These are phyloP conservation scores for Babesia bovis DNA, from an alignment of 169 alveolate genomes.

Conservation along the genomic window DNA sequence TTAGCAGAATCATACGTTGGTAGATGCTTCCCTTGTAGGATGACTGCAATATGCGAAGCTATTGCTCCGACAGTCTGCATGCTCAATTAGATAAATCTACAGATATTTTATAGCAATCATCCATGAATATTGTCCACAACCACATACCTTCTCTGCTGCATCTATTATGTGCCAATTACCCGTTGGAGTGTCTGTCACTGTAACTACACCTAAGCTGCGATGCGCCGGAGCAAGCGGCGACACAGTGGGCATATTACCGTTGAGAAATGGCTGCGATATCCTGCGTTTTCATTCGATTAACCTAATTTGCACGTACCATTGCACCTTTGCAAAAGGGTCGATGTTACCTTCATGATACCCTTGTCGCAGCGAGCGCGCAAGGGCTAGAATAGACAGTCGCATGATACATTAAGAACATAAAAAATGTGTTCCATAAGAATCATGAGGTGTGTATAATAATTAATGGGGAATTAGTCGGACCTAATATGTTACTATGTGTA, in stretches of 20 bases:
- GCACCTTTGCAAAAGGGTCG: slow-evolving; percentile 85
- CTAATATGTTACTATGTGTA: background rate
- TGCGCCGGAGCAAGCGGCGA: slow-evolving; percentile 82
- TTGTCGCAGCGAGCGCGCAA: slow-evolving; percentile 61
- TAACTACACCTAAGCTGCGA: slow-evolving; percentile 75
- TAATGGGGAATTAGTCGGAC: background rate
- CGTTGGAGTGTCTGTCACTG: slow-evolving; percentile 77
- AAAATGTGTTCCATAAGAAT: background rate
- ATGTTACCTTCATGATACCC: slow-evolving; percentile 80
- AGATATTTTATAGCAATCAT: background rate
- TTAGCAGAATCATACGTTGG: slow-evolving; percentile 71
- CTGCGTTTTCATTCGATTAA: slow-evolving; percentile 25
- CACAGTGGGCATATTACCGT: slow-evolving; percentile 82
- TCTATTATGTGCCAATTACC: slow-evolving; percentile 86
- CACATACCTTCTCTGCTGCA: slow-evolving; percentile 73
- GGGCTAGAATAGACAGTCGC: slow-evolving; percentile 19
- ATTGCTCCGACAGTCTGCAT: slow-evolving; percentile 76
- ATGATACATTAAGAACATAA: background rate
- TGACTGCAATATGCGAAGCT: slow-evolving; percentile 68
- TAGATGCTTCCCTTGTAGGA: slow-evolving; percentile 77
- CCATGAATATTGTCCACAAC: background rate
- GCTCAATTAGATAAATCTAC: background rate
- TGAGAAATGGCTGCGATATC: slow-evolving; percentile 81
- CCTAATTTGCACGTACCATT: slow-evolving; percentile 67
- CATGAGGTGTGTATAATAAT: background rate